Evolutionary conservation across 192 early-diverging fungal genomes (phyloP).

Genomic region (Backusella morwellensis): DNA sequence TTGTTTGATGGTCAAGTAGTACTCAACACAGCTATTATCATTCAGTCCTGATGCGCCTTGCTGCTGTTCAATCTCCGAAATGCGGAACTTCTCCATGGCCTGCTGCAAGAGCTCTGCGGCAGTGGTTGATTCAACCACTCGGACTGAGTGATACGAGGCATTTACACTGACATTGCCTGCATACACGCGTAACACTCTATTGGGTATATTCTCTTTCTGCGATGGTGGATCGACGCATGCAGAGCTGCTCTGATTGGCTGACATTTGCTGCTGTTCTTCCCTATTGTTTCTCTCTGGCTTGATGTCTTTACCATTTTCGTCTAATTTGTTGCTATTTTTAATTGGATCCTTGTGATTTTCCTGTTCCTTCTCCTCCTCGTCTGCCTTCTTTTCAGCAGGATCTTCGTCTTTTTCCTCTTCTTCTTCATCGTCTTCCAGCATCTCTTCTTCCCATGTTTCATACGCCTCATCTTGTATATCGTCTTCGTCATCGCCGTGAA

Average conservation of each 20-base stretch:
- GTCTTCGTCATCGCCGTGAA: slow-evolving; percentile 23
- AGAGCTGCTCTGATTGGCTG: neutral
- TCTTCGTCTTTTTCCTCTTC: slow-evolving; percentile 38
- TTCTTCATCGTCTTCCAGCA: slow-evolving; percentile 21
- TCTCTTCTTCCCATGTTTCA: slow-evolving; percentile 41
- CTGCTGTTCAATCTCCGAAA: slow-evolving; percentile 43
- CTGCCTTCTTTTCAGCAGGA: slow-evolving; percentile 33
- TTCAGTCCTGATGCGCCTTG: slow-evolving; percentile 26
- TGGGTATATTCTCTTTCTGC: neutral
- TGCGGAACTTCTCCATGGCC: slow-evolving; percentile 48
- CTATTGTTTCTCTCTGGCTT: slow-evolving; percentile 1
- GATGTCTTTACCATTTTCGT: neutral
- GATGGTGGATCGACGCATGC: neutral
- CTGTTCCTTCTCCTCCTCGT: slow-evolving; percentile 31
- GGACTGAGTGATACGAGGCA: slow-evolving; percentile 49
- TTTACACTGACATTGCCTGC: slow-evolving; percentile 52
- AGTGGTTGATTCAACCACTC: slow-evolving; percentile 38
- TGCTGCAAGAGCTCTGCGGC: slow-evolving; percentile 45
- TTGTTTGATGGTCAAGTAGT: slow-evolving; percentile 46
- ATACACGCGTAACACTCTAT: slow-evolving; percentile 46
- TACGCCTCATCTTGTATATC: slow-evolving; percentile 43
- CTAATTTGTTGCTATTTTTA: neutral
- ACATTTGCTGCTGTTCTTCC: neutral
- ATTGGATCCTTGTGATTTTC: slow-evolving; percentile 21
- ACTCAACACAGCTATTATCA: slow-evolving; percentile 26